Base-by-base conservation (phyloP, 345 rosid species). In the Hevea brasiliensis region DNA sequence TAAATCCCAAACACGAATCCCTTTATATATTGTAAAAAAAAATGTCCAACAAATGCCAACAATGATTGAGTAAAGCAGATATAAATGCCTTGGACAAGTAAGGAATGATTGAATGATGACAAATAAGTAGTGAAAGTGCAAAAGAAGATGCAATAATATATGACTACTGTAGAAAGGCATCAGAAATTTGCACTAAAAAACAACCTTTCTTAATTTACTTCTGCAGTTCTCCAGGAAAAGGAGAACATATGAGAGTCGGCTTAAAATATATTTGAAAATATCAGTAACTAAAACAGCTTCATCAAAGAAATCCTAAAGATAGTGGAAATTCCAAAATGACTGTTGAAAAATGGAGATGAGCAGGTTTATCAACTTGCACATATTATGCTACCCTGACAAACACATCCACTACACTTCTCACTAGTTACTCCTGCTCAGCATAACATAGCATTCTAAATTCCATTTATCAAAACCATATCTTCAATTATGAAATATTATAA, bases 171-270 rank as follows among this genome's bases (percentile, higher is more conserved):
- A 71, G 6, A 55, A 66, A 67, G 42, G 54, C 61, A 72, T 50
- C 10, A 27, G 60, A 72, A 37, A 0, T 78, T 71, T 64, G 72
- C 66, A 68, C 61, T 67, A 20, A 79, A 51, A 74, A 78, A 69
- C 72, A 67, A 95, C 99, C 99, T 91, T 92, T 85, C 93, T 88
- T 97, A 95, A 84, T 89, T 95, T 71, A 86, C 72, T 65, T 92
- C 99, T 95, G 98, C 88, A 70, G 61, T n/a, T 27, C n/a, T n/a
- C n/a, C 11, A 74, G 27, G 54, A 72, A 26, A 59, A 14, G 51
- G n/a, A n/a, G 7, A 18, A 35, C 24, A 1, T 51, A 51, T n/a
- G 21, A 44, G 77, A 61, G 77, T 81, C 53, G 67, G 63, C 67
- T 69, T 27, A 71, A 32, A 66, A 66, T 27, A 55, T 11, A 70